Conservation (phyloP, 352 stramenopile species). For the Phytophthora europaea region DNA sequence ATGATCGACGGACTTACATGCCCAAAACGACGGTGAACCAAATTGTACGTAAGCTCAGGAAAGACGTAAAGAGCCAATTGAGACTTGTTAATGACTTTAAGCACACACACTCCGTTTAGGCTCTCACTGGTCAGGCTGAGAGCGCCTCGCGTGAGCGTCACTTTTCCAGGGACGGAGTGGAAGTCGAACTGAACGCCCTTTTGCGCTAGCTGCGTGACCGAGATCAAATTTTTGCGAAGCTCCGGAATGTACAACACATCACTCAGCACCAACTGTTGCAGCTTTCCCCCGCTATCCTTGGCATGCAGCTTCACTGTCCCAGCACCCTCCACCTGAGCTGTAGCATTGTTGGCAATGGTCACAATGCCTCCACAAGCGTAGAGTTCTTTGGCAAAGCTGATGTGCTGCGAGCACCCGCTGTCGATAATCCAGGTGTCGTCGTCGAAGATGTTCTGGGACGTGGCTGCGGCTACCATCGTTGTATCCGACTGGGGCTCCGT, state of each 20-base stretch:
- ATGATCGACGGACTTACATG: not conserved
- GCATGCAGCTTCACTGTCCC: not conserved
- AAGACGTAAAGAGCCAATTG: not conserved
- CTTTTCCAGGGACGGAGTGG: not conserved
- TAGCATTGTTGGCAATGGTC: slow-evolving; percentile 12
- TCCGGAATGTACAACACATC: not conserved
- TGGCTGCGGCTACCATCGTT: not conserved
- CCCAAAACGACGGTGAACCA: not conserved
- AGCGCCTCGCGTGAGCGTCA: not conserved
- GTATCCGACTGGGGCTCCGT: not conserved
- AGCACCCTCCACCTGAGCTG: not conserved
- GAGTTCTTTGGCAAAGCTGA: not conserved
- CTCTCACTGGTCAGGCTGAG: not conserved
- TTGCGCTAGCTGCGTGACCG: not conserved
- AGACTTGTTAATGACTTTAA: not conserved
- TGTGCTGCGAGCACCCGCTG: slow-evolving; percentile 17
- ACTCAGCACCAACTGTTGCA: not conserved
- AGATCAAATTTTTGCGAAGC: not conserved
- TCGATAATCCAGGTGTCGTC: slow-evolving; percentile 13
- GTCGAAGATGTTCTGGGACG: not conserved
- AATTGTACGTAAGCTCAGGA: not conserved
- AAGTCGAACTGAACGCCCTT: not conserved
- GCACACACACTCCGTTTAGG: not conserved
- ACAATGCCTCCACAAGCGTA: slow-evolving; percentile 10
- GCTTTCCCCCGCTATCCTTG: not conserved